Percentiles rank a stretch among this genome's conserved stretches.
Conservation (phyloP, 495 filamentous ascomycete genomes). For the Podospora fimiseda region DNA sequence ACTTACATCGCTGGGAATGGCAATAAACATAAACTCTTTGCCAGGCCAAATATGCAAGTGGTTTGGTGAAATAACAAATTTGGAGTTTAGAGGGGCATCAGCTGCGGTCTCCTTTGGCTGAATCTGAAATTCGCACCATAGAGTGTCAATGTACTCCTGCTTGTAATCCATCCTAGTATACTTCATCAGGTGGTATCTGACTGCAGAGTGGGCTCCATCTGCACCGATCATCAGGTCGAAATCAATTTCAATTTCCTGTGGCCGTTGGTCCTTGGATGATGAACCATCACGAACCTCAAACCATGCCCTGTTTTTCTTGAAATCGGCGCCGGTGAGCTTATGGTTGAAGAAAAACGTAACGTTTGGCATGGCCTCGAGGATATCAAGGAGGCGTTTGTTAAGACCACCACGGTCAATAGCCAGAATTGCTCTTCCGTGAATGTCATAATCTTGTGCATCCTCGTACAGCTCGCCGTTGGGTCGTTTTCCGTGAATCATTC, state of each 20-base stretch:
- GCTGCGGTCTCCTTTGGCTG: constrained; percentile 27
- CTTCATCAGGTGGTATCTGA: constrained; percentile 92
- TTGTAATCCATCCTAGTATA: constrained; percentile 80
- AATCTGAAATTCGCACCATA: constrained; percentile 97
- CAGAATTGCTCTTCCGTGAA: constrained; percentile 59
- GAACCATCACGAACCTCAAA: constrained; percentile 56
- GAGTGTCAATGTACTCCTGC: constrained; percentile 91
- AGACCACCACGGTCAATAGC: constrained; percentile 68
- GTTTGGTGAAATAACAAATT: constrained; percentile 76
- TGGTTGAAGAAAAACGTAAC: constrained; percentile 88
- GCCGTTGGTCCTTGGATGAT: constrained; percentile 9
- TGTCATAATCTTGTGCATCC: constrained; percentile 80
- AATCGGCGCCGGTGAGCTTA: constrained; percentile 83
- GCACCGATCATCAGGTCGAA: constrained; percentile 95
- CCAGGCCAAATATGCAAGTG: constrained; percentile 98
- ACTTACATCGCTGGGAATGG: constrained; percentile 68
- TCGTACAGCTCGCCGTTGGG: constrained; percentile 61
- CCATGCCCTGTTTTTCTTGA: constrained; percentile 73
- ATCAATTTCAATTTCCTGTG: constrained; percentile 58
- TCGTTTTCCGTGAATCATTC: constrained; percentile 90
- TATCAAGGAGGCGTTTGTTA: constrained; percentile 81
- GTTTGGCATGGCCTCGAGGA: constrained; percentile 73
- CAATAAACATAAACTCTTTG: constrained; percentile 93
- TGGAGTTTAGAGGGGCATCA: constrained; percentile 39
- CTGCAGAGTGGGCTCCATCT: constrained; percentile 88